phyloP scores from a whole-genome alignment of 495 filamentous ascomycete species.

The Penicillium simplicissimum region DNA sequence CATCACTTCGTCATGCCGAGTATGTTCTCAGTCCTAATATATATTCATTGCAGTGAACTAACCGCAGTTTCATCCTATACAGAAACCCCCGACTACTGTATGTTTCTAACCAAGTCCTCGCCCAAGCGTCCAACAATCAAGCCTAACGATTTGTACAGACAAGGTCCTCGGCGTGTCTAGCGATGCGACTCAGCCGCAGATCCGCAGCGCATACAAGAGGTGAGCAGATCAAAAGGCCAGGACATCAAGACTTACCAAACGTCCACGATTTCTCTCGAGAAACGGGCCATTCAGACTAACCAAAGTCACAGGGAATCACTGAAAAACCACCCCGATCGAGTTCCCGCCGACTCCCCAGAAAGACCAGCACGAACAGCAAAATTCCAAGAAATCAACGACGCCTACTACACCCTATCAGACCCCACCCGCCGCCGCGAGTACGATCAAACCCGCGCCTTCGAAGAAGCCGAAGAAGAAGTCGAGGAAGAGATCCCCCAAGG shows the following conservation, averaged over 20 bases:
- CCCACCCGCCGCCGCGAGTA: slow-evolving; percentile 79
- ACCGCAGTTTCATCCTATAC: background rate
- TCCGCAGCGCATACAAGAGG: slow-evolving; percentile 95
- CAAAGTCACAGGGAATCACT: slow-evolving; percentile 70
- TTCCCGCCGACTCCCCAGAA: slow-evolving; percentile 81
- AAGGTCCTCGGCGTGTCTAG: slow-evolving; percentile 73
- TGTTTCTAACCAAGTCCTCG: background rate
- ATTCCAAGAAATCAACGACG: slow-evolving; percentile 97
- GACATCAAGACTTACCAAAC: background rate
- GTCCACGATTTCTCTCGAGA: background rate
- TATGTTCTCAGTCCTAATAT: slow-evolving; percentile 11
- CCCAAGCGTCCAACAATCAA: background rate
- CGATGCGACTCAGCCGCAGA: slow-evolving; percentile 75
- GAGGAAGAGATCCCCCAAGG: slow-evolving; percentile 60
- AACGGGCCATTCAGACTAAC: background rate
- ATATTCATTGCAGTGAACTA: background rate
- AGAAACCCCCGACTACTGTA: slow-evolving; percentile 30
- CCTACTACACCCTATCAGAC: slow-evolving; percentile 94
- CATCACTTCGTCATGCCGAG: slow-evolving; percentile 25
- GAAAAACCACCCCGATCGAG: slow-evolving; percentile 91
- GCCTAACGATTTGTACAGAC: slow-evolving; percentile 31
- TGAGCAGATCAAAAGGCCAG: slow-evolving; percentile 28
- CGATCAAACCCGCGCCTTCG: slow-evolving; percentile 66
- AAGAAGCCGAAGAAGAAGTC: slow-evolving; percentile 53
- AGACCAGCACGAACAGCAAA: slow-evolving; percentile 77